A percentile compares a stretch with the other conserved stretches of the same genome.
Conservation (phyloP, 1,284 basidiomycete species). For the Porogramme epimiltina region DNA sequence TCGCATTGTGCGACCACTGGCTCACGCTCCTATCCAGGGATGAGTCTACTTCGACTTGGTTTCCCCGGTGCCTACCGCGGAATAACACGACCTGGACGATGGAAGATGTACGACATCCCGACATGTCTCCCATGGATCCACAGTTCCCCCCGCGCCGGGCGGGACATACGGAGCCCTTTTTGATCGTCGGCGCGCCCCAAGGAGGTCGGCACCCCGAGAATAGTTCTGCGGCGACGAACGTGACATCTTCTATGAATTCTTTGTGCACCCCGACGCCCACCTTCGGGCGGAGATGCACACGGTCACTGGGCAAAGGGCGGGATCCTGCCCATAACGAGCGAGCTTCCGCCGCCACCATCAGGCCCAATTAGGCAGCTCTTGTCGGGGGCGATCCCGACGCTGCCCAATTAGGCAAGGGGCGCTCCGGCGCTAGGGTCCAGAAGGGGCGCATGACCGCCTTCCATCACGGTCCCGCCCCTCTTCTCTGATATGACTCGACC, state of each 20-base stretch:
- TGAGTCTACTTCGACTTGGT: no score
- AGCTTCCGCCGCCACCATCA: constrained; percentile 5
- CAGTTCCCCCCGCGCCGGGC: no score
- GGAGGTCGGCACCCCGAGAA: no score
- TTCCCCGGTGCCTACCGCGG: no score
- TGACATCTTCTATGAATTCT: constrained; percentile 1
- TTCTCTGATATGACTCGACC: constrained; percentile 20
- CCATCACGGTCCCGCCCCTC: constrained; percentile 16
- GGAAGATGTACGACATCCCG: no score
- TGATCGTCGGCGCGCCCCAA: no score
- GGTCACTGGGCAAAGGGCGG: constrained; percentile 18
- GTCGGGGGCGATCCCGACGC: constrained; percentile 1
- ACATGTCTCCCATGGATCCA: no score
- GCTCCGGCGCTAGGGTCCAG: constrained; percentile 8
- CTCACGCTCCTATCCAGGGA: no score
- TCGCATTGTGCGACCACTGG: no score
- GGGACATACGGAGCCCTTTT: no score
- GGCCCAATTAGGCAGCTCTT: constrained; percentile 3
- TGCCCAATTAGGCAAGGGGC: constrained; percentile 7
- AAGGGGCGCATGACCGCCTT: constrained; percentile 3
- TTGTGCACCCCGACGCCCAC: constrained; percentile 3
- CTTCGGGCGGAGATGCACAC: constrained; percentile 12
- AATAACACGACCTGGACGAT: no score
- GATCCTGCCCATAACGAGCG: constrained; percentile 5
- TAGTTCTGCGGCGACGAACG: no score